Evolutionary conservation across 2,329 filamentous ascomycete species (phyloP), one percentile per base, ranked within the genome.

Genomic region (Aureobasidium sp.): DNA sequence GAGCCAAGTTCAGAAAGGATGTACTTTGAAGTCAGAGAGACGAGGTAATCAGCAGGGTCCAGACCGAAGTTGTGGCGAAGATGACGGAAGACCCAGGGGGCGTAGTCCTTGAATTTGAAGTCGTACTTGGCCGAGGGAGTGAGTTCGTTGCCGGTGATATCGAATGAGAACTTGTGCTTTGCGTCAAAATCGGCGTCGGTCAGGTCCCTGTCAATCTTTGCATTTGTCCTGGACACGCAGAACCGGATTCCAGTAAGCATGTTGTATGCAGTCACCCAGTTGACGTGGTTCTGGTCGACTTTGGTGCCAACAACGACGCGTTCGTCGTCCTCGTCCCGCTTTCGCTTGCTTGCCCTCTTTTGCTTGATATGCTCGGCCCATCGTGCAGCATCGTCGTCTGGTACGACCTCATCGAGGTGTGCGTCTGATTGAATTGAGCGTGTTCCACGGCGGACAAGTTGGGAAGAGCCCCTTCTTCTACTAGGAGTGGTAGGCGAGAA

Each of bases 41-140:
- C 95, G 64, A 99, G 85, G 73, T 99, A 99, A 76, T 99, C 94
- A 68, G 93, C 94, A 25, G 94, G 94, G 72, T 99, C 94, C 61
- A 97, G 84, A 69, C 88, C 86, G 79, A 99, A 99, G 65, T 88
- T 88, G 53, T 86, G 81, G 67, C 94, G 89, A 47, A 99, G 82
- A 76, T 91, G 90, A 70, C 94, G 90, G 77, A 99, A 99, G 63
- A 99, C 94, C 92, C 93, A 97, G 62, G 94, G 94, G n/a, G 93
- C 93, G 76, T 99, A 99, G 78, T 99, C 94, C 79, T 99, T 99
- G 82, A 99, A 99, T 77, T 99, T 99, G 86, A 99, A 99, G 78
- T 99, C 94, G 79, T 99, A 99, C 77, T 99, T 97, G 68, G 94
- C 92, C 65, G 93, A 97, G 25, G 94, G 94, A 5, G 96, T 96